These are phyloP conservation scores for Pyricularia sp. DNA, from an alignment of 2,329 filamentous ascomycete species.

Conservation along the genomic window DNA sequence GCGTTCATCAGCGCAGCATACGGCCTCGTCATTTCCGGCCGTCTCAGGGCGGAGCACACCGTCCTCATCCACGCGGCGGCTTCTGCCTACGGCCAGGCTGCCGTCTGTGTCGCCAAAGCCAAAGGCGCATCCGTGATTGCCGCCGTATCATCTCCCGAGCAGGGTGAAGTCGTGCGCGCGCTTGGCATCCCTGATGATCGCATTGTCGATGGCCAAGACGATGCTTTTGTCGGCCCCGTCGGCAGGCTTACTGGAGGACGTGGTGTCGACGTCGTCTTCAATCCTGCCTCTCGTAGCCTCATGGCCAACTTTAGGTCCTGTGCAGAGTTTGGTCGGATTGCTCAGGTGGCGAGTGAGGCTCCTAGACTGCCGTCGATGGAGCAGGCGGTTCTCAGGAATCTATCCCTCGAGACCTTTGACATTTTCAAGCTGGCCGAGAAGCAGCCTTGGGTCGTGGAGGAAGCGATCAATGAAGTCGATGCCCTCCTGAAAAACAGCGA, in stretches of 20 bases:
- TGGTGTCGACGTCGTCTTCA: slow-evolving; percentile 32
- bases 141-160: slow-evolving; percentile 16
- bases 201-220: slow-evolving; percentile 19
- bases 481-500: not conserved
- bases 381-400: slow-evolving; percentile 6
- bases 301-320: slow-evolving; percentile 21
- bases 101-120: slow-evolving; percentile 23
- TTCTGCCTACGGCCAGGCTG: slow-evolving; percentile 29
- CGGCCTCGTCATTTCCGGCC: slow-evolving; percentile 20
- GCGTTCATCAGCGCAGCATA: slow-evolving; percentile 30
- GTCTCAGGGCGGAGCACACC: slow-evolving; percentile 14
- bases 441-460: slow-evolving; percentile 5
- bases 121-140: slow-evolving; percentile 28
- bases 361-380: not conserved
- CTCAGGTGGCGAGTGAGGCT: slow-evolving; percentile 5
- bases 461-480: not conserved
- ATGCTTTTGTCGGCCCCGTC: slow-evolving; percentile 12
- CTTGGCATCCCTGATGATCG: slow-evolving; percentile 10
- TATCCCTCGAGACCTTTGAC: slow-evolving; percentile 13
- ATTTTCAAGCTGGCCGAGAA: slow-evolving; percentile 7
- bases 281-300: slow-evolving; percentile 25
- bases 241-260: slow-evolving; percentile 16
- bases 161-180: slow-evolving; percentile 22
- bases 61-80: slow-evolving; percentile 30
- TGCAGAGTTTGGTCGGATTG: slow-evolving; percentile 10